These are phyloP conservation scores for Papiliotrema nemorosa DNA, from an alignment of 1,284 basidiomycete species.

Conservation along the genomic window DNA sequence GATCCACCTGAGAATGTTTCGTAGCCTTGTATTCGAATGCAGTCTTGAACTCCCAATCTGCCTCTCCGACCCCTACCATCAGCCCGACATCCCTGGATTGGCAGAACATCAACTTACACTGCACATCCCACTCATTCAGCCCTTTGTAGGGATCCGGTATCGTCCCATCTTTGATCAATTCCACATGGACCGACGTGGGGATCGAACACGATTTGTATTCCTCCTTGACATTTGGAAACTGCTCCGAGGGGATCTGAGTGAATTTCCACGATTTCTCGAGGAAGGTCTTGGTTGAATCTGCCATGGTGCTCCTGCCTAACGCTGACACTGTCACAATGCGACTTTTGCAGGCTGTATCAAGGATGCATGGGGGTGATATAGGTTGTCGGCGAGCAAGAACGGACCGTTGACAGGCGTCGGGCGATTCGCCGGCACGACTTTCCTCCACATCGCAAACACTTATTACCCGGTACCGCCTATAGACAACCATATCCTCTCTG, in stretches of 20 bases:
- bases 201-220: slow-evolving; percentile 45
- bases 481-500: too few relatives aligned
- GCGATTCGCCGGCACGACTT: too few relatives aligned
- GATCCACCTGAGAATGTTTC: slow-evolving; percentile 53
- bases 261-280: background rate
- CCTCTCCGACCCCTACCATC: slow-evolving; percentile 74
- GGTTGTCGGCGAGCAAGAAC: too few relatives aligned
- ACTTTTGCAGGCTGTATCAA: too few relatives aligned
- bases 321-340: too few relatives aligned
- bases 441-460: too few relatives aligned
- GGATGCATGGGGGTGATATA: too few relatives aligned
- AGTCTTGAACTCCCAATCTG: slow-evolving; percentile 77
- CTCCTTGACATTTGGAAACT: slow-evolving; percentile 13
- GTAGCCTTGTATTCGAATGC: slow-evolving; percentile 56
- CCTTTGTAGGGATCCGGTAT: slow-evolving; percentile 77
- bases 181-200: slow-evolving; percentile 80
- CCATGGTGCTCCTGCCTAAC: too few relatives aligned
- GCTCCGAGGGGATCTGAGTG: slow-evolving; percentile 9
- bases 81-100: slow-evolving; percentile 3
- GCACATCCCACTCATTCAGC: slow-evolving; percentile 79
- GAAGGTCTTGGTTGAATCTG: too few relatives aligned
- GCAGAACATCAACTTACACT: slow-evolving; percentile 57
- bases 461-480: too few relatives aligned
- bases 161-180: slow-evolving; percentile 64
- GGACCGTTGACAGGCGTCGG: too few relatives aligned